Base-by-base conservation (phyloP, 768 basidiomycete genomes). In the Hypsizygus marmoreus region DNA sequence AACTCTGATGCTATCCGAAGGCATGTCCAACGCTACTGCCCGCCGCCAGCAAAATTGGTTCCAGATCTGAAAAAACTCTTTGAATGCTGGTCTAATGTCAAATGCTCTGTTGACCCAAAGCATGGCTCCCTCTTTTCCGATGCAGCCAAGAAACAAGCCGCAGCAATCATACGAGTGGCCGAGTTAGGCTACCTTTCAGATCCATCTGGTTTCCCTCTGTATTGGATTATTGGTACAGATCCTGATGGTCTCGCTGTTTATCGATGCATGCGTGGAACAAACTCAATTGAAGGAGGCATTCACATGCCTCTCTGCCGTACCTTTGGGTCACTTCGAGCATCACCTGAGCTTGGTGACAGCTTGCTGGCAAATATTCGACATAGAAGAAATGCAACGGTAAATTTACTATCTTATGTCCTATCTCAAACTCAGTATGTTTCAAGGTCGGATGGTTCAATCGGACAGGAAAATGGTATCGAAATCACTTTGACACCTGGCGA, bases 301-400 rank as follows among this genome's bases (percentile, higher is more conserved):
- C 34, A 45, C 14, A 45, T 45, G 43, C 17, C 35, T 9, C 24
- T 45, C 8, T 10, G 26, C 0, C 43, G n/a, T 2, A 22, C 26
- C 2, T 45, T 45, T 45, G 35, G 43, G 22, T 37, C 43, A 20
- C 43, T 45, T 1, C 35, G n/a, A 19, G 43, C 43, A 29, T 45
- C 35, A 14, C 26, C 35, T 4, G 34, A 45, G 7, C 28, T 45
- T 16, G 35, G 25, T n/a, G 43, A 45, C 17, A 7, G 3, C 2
- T 9, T 11, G 4, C 25, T 45, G 6, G 17, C 43, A 5, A 20
- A 29, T 20, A 45, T 37, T 3, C 5, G 24, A 26, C 43, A 45
- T 34, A 5, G 26, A 19, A 22, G 43, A 22, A 45, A 45, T 33
- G 7, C 16, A 1, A n/a, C 35, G 14, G 35, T 30, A 17, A 24